Base-by-base conservation (phyloP, 2,329 filamentous ascomycete genomes). In the Nothophaeocryptopus gaeumannii region DNA sequence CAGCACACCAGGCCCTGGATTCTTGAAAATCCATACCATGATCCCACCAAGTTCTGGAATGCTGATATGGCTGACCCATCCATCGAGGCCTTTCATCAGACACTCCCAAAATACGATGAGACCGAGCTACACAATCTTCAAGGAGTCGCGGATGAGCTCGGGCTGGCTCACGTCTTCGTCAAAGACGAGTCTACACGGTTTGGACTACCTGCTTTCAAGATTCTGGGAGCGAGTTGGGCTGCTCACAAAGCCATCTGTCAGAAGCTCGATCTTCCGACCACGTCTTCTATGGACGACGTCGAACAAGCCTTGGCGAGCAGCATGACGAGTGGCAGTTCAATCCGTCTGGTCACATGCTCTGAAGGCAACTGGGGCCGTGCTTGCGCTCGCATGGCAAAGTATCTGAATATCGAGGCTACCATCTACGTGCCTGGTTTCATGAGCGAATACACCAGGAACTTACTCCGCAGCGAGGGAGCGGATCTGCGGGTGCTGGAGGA, bases 331-430 rank as follows among this genome's bases (percentile, higher is more conserved):
- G 59, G 55, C 1, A 47, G 60, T 0, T 58, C 62, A 0, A 57
- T 82, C 14, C 69, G 61, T 0, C 64, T 88, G 0, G 77, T 84
- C 35, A 81, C 86, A 0, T 83, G 83, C 1, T 89, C 85, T 0
- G 86, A 89, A 41, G 88, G 88, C 0, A 92, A 92, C 56, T 86
- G 87, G 73, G 88, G 88, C 0, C 74, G 86, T 2, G 87, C 88
- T 0, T 78, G 89, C 1, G 84, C 86, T 0, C 74, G 79, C 5
- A 88, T 91, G 81, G 84, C 78, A 0, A 72, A 69, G 35, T 73
- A 82, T 9, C 69, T 92, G 8, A 74, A 71, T 0, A 67, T 89
- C 0, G 61, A 71, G 0, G 77, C 76, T 0, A 70, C 72, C 12
- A 81, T 91, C 4, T 85, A 81, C 58, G 84, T 90, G 1, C 85